Percentiles rank a stretch among this genome's conserved stretches.
Evolutionary conservation across 179 eudicot genomes (phyloP).

Genomic region (Silene coronaria): DNA sequence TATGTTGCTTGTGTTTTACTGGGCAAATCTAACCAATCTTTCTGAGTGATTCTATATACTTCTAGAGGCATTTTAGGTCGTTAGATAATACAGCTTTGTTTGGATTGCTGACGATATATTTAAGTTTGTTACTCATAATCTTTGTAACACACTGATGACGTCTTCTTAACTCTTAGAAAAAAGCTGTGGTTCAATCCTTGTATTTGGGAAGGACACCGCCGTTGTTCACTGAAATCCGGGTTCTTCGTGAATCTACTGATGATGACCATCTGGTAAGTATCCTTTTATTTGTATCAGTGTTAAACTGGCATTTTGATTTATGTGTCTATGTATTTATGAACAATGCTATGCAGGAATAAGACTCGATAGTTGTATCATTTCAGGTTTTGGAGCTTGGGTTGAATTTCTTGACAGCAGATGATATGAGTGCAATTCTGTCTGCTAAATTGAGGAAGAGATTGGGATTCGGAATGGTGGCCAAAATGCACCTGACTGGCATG

Average conservation of each 20-base stretch:
- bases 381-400: slow-evolving; percentile 90
- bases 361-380: slow-evolving; percentile 5
- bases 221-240: slow-evolving; percentile 80
- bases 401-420: slow-evolving; percentile 84
- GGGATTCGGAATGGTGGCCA: slow-evolving; percentile 79
- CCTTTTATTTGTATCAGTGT: slow-evolving; percentile 2
- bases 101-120: not conserved
- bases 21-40: not conserved
- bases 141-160: not conserved
- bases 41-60: not conserved
- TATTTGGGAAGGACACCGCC: slow-evolving; percentile 94
- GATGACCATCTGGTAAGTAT: slow-evolving; percentile 86
- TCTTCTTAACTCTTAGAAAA: slow-evolving; percentile 40
- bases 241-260: slow-evolving; percentile 55
- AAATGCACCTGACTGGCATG: slow-evolving; percentile 81
- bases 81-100: not conserved
- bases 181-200: slow-evolving; percentile 59
- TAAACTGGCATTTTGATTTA: not conserved
- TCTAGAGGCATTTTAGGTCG: not conserved
- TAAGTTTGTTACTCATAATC: slow-evolving; percentile 2
- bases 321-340: not conserved
- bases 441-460: slow-evolving; percentile 66
- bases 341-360: not conserved
- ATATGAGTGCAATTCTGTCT: slow-evolving; percentile 76
- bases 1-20: not conserved